Conservation (phyloP, 139 green algal genomes). For the Chlorella sp. region DNA sequence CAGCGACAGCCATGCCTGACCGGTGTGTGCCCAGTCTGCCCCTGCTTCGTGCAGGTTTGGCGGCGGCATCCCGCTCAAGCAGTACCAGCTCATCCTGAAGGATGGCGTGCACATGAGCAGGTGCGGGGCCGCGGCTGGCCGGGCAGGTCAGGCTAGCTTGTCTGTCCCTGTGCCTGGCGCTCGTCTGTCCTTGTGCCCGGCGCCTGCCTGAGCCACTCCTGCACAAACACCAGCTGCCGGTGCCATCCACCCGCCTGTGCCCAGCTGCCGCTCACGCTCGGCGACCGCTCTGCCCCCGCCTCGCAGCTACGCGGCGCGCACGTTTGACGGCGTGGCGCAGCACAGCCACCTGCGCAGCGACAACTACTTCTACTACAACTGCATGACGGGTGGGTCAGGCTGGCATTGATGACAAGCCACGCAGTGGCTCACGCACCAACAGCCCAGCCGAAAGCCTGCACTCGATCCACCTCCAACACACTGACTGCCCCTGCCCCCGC, state of each 20-base stretch:
- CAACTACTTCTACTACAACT: slow-evolving; percentile 99
- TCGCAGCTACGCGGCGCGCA: slow-evolving; percentile 84
- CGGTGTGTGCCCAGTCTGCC: neutral
- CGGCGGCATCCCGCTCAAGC: slow-evolving; percentile 92
- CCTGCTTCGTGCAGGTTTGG: slow-evolving; percentile 81
- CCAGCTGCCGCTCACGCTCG: no score
- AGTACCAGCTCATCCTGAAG: slow-evolving; percentile 93
- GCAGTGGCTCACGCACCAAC: no score
- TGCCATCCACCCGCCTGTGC: no score
- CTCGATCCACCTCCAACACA: neutral
- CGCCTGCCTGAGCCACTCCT: no score
- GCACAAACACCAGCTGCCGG: no score
- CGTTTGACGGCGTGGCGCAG: slow-evolving; percentile 83
- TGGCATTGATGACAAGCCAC: no score
- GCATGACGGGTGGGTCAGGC: slow-evolving; percentile 72
- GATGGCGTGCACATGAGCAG: slow-evolving; percentile 78
- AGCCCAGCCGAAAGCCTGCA: neutral
- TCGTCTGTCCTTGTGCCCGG: no score
- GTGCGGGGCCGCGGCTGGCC: no score
- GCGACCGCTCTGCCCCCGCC: no score
- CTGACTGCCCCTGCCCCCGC: neutral
- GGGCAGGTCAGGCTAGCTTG: no score
- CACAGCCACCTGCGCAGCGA: slow-evolving; percentile 69
- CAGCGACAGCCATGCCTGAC: no score
- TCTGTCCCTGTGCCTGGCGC: no score